phyloP scores from a whole-genome alignment of 441 rosid genomes.

The Breynia disticha region DNA sequence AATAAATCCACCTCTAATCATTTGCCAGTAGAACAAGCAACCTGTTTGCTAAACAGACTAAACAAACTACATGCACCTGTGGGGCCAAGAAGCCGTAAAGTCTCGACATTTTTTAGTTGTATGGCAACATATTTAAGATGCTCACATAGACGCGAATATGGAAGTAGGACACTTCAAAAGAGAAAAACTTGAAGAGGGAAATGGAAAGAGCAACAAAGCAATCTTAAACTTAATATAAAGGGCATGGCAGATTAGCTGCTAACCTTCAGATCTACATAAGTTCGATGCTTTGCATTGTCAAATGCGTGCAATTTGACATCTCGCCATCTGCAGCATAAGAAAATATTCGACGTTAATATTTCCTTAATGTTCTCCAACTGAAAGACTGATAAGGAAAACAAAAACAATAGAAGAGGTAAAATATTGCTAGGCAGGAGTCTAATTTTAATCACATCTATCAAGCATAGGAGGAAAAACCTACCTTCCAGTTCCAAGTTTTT shows the following conservation, averaged over 20 bases:
- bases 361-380: neutral
- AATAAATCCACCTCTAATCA: constrained; percentile 14
- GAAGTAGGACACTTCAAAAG: too few relatives aligned
- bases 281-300: constrained; percentile 84
- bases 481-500: constrained; percentile 99
- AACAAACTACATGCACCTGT: too few relatives aligned
- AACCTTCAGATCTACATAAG: constrained; percentile 96
- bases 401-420: neutral
- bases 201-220: constrained; percentile 3
- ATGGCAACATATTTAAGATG: too few relatives aligned
- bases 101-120: too few relatives aligned
- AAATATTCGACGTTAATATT: constrained; percentile 4
- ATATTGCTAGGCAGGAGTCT: neutral
- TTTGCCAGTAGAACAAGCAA: constrained; percentile 24
- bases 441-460: neutral
- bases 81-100: too few relatives aligned
- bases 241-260: constrained; percentile 2
- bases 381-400: neutral
- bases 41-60: constrained; percentile 3
- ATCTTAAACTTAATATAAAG: neutral
- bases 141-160: too few relatives aligned
- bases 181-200: too few relatives aligned
- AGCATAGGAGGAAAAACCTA: constrained; percentile 15
- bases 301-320: constrained; percentile 87
- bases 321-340: constrained; percentile 63